phyloP scores from a whole-genome alignment of 352 stramenopile genomes.

The Pythium coloratum region DNA sequence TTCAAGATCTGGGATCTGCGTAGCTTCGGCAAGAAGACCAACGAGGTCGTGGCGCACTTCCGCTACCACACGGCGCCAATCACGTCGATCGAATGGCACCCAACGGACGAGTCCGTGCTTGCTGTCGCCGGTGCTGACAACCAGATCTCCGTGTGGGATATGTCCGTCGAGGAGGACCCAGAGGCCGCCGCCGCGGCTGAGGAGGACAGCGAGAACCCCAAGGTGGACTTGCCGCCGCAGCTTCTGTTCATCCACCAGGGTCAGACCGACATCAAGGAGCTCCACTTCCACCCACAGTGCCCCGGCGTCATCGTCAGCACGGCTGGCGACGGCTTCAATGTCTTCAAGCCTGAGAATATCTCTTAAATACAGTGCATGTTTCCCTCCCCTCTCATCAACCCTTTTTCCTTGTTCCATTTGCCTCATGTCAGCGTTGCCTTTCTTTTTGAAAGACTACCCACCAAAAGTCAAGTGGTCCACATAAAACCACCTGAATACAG shows the following conservation, averaged over 20 bases:
- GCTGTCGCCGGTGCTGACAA: constrained; percentile 94
- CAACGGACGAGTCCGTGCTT: constrained; percentile 98
- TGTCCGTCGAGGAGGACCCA: constrained; percentile 98
- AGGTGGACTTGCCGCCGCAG: constrained; percentile 95
- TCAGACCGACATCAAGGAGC: constrained; percentile 98
- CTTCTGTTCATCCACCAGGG: constrained; percentile 99
- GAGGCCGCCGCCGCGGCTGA: constrained; percentile 51
- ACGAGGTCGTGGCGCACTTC: constrained; percentile 93
- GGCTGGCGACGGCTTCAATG: constrained; percentile 95
- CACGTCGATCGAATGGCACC: constrained; percentile 99
- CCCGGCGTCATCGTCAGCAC: constrained; percentile 96
- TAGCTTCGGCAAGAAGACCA: constrained; percentile 79
- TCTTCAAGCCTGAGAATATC: constrained; percentile 97
- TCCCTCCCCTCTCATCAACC: not conserved
- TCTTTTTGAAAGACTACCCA: not conserved
- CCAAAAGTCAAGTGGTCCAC: not conserved
- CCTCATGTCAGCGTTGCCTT: not conserved
- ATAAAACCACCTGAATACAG: constrained; percentile 13
- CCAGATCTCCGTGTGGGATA: constrained; percentile 98
- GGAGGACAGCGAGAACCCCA: constrained; percentile 48
- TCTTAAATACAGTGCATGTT: constrained; percentile 53
- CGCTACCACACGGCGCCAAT: constrained; percentile 95
- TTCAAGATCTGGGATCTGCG: constrained; percentile 98
- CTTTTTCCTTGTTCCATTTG: not conserved
- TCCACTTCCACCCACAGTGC: constrained; percentile 99